Evolutionary conservation across 176 grass and related monocot genomes (phyloP).

Genomic region (Eleusine indica): DNA sequence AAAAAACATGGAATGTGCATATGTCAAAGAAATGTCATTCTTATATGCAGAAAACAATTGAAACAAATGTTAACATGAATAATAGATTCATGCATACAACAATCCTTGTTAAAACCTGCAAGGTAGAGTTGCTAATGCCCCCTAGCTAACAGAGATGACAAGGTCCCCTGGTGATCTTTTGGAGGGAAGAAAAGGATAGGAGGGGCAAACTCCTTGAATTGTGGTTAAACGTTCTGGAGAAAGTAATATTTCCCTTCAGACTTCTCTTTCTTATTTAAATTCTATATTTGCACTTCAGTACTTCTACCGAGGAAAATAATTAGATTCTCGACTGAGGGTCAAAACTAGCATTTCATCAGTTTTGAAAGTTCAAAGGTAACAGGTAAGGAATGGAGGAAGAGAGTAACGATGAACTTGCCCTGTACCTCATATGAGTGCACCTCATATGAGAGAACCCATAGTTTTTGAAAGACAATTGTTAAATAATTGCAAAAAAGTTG

Average conservation of each 20-base stretch:
- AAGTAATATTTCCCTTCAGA: conserved; percentile 5
- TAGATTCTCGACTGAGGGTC: not conserved
- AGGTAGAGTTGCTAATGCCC: conserved; percentile 4
- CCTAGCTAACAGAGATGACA: conserved; percentile 21
- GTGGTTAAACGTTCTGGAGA: not conserved
- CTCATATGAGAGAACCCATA: not conserved
- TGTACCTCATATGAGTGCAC: not conserved
- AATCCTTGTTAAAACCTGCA: not conserved
- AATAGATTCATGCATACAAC: not conserved
- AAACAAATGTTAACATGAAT: not conserved
- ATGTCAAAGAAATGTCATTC: conserved; percentile 28
- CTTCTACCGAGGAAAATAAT: not conserved
- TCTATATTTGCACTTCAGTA: conserved; percentile 8
- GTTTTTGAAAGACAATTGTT: not conserved
- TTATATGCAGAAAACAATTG: not conserved
- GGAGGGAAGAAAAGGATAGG: not conserved
- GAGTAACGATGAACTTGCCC: no score
- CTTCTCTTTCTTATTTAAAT: conserved; percentile 1
- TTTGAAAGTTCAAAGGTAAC: not conserved
- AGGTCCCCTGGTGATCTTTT: not conserved
- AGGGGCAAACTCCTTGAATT: not conserved
- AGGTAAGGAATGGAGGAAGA: not conserved
- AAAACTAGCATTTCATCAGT: not conserved
- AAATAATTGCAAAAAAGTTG: not conserved
- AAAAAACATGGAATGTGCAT: not conserved